Conservation (phyloP, 371 early-diverging fungal species). For the Zychaea mexicana region DNA sequence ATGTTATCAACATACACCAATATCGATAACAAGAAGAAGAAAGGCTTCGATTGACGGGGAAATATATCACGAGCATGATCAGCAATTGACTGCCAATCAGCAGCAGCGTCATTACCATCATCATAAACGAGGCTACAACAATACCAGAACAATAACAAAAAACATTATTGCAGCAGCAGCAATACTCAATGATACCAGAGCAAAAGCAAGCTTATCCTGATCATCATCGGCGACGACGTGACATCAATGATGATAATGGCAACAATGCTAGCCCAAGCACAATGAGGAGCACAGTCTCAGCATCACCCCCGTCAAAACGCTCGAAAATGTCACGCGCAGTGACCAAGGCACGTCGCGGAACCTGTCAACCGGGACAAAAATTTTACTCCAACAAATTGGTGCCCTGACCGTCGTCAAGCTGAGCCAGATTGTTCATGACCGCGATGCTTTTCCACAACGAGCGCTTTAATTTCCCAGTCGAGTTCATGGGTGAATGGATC, state of each 20-base stretch:
- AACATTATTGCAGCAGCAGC: not conserved
- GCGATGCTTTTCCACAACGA: conserved; percentile 86
- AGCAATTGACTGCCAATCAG: conserved; percentile 16
- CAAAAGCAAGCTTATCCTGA: not conserved
- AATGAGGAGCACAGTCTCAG: not conserved
- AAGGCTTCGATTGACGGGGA: conserved; percentile 8
- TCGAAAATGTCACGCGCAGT: conserved; percentile 32
- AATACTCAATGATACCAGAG: not conserved
- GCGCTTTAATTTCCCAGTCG: conserved; percentile 91
- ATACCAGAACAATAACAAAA: not conserved
- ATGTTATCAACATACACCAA: not conserved
- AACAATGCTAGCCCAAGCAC: not conserved
- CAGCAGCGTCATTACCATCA: conserved; percentile 31
- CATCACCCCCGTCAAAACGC: conserved; percentile 50
- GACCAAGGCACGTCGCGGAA: conserved; percentile 44
- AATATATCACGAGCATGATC: conserved; percentile 15
- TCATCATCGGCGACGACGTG: not conserved
- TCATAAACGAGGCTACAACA: no score
- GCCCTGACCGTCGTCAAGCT: conserved; percentile 72
- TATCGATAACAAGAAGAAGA: no score
- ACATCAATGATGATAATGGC: not conserved
- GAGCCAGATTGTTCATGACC: conserved; percentile 74
- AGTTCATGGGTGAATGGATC: conserved; percentile 68
- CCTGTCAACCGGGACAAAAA: conserved; percentile 64
- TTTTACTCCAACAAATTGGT: conserved; percentile 79